phyloP scores from a whole-genome alignment of 257 asterid genomes.

The Jaltomata sinuosa region DNA sequence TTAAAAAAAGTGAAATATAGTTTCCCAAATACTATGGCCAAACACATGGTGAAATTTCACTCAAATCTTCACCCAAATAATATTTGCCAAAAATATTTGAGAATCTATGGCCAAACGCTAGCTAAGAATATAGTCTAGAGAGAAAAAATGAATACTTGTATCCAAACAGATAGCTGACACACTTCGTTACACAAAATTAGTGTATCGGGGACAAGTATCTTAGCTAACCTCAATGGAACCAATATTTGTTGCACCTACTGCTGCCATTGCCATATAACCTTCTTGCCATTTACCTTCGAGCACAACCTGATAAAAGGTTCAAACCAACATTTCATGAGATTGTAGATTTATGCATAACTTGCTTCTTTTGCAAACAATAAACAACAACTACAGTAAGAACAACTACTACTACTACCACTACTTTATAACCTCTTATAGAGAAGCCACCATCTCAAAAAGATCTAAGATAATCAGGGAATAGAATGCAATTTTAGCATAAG shows the following conservation, averaged over 20 bases:
- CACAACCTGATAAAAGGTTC: constrained; percentile 52
- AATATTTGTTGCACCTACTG: constrained; percentile 90
- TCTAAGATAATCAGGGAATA: not conserved
- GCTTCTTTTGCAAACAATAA: not conserved
- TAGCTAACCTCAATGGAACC: constrained; percentile 80
- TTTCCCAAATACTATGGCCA: too few relatives aligned
- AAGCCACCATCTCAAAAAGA: not conserved
- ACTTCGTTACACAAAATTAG: not conserved
- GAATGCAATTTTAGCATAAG: not conserved
- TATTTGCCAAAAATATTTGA: too few relatives aligned
- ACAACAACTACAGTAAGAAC: not conserved
- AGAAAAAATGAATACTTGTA: constrained; percentile 3
- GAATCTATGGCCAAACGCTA: too few relatives aligned
- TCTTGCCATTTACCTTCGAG: constrained; percentile 91
- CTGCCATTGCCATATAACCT: constrained; percentile 98
- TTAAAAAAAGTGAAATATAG: too few relatives aligned
- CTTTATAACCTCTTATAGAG: not conserved
- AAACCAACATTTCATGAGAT: not conserved
- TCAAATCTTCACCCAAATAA: too few relatives aligned
- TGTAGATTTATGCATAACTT: not conserved
- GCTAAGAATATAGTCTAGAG: not conserved
- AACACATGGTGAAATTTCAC: too few relatives aligned
- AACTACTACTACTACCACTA: not conserved
- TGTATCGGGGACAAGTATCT: not conserved
- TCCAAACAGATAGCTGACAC: not conserved